These are phyloP conservation scores for Cercophora newfieldiana DNA, from an alignment of 495 filamentous ascomycete species.

Conservation along the genomic window DNA sequence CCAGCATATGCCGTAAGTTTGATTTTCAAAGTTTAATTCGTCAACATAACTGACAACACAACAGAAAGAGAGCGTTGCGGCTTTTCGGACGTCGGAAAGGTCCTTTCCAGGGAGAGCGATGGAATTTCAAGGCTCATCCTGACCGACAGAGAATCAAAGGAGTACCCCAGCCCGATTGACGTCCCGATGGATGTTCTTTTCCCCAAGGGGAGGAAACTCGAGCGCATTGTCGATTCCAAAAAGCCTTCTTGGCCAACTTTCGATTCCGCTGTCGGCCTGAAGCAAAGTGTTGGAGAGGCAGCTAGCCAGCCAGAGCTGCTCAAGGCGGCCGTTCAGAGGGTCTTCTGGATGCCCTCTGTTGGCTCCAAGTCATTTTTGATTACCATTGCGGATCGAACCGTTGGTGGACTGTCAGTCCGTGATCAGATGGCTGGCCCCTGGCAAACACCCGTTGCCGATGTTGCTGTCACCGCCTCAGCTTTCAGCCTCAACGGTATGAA, in stretches of 20 bases:
- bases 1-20: slow-evolving; percentile 67
- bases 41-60: slow-evolving; percentile 7
- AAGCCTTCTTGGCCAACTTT: slow-evolving; percentile 69
- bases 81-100: slow-evolving; percentile 87
- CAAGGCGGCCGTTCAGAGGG: slow-evolving; percentile 71
- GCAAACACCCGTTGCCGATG: slow-evolving; percentile 94
- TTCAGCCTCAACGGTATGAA: slow-evolving; percentile 62
- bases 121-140: slow-evolving; percentile 72
- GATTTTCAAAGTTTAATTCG: not conserved
- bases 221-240: slow-evolving; percentile 73
- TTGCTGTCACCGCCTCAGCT: slow-evolving; percentile 84
- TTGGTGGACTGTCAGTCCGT: slow-evolving; percentile 82
- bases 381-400: slow-evolving; percentile 90
- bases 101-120: slow-evolving; percentile 61
- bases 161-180: slow-evolving; percentile 79
- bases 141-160: slow-evolving; percentile 75
- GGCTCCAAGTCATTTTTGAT: slow-evolving; percentile 97
- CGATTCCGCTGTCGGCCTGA: slow-evolving; percentile 55
- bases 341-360: slow-evolving; percentile 82
- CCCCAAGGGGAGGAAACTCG: slow-evolving; percentile 84
- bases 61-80: slow-evolving; percentile 79
- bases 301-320: slow-evolving; percentile 65
- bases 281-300: slow-evolving; percentile 47
- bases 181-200: slow-evolving; percentile 90
- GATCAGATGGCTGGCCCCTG: slow-evolving; percentile 97